A percentile compares a stretch with the other conserved stretches of the same genome.
These are phyloP conservation scores for Leptographium flavum DNA, from an alignment of 2,329 filamentous ascomycete genomes.

Conservation along the genomic window DNA sequence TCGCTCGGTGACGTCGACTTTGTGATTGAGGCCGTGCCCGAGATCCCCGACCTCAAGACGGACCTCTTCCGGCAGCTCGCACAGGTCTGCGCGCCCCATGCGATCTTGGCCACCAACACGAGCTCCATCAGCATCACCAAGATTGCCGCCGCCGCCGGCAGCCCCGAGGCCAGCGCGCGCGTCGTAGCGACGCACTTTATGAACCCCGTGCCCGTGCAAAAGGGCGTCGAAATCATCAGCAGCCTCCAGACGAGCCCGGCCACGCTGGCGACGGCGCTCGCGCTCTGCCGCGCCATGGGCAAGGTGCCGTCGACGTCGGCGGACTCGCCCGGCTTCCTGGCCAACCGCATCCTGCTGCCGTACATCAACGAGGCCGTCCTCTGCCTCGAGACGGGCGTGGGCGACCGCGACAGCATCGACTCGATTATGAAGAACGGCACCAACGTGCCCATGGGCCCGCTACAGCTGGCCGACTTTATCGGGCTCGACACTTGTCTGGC, in stretches of 20 bases:
- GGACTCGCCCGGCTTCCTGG: conserved; percentile 86
- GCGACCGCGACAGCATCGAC: conserved; percentile 82
- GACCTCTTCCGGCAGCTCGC: conserved; percentile 77
- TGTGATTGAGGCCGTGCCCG: conserved; percentile 92
- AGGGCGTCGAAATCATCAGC: conserved; percentile 94
- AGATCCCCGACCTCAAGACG: conserved; percentile 76
- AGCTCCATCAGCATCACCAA: conserved; percentile 97
- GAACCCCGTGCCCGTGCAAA: conserved; percentile 95
- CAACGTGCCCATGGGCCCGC: conserved; percentile 93
- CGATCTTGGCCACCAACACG: conserved; percentile 92
- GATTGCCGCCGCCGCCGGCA: conserved; percentile 76
- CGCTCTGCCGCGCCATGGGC: conserved; percentile 82
- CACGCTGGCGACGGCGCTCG: conserved; percentile 70
- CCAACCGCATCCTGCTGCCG: conserved; percentile 95
- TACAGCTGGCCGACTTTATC: conserved; percentile 92
- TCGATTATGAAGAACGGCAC: conserved; percentile 99
- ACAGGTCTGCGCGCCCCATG: conserved; percentile 65
- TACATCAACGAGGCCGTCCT: conserved; percentile 98
- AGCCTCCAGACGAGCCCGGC: conserved; percentile 78
- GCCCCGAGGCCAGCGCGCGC: conserved; percentile 65
- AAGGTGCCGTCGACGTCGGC: conserved; percentile 80
- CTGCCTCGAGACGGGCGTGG: conserved; percentile 86
- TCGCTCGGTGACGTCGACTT: conserved; percentile 78
- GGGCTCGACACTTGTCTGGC: conserved; percentile 89
- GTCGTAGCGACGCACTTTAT: conserved; percentile 97